Evolutionary conservation across 352 stramenopile genomes (phyloP), one percentile per base, ranked within the genome.

Genomic region (Halophytophthora polymorphica): DNA sequence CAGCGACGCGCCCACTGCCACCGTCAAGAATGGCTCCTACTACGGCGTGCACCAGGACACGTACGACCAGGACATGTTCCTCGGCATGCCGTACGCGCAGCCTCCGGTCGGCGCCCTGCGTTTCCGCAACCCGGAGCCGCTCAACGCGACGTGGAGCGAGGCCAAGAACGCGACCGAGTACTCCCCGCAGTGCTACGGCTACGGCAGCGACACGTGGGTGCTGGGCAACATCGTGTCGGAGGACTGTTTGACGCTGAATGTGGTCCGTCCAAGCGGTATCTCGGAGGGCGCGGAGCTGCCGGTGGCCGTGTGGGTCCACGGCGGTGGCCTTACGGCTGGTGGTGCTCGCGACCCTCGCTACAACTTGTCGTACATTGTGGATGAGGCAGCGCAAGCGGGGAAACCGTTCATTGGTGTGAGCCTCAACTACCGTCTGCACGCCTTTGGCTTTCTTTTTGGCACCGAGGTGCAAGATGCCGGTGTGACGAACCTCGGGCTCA

Each of bases 241-340:
- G 61, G 87, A 95, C 68, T 96, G 88, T 65, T 58, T 96, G 29
- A 91, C 83, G 58, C 58, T 96, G 23, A 96, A 96, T 45, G 69
- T 96, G 14, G 68, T 68, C 66, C 70, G 43, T 65, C 86, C 29
- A 31, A 71, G 29, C 64, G 64, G 48, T 35, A 60, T 57, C 1
- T 61, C 48, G 0, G 43, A 53, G 36, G 45, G 47, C 0, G 53
- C 25, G 2, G 28, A 48, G 1, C 35, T 70, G 2, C 65, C 65
- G 6, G 65, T 74, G 6, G 48, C 53, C 39, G 49, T 66, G 21
- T 64, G 55, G 61, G 49, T 69, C 17, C 39, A 69, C 36, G 50
- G 65, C 31, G 46, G 53, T 12, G 57, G 50, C 17, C 60, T 71
- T 22, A 50, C 36, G 3, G 47, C 69, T 12, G 61, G 61, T 1